Conservation (phyloP, 2,329 filamentous ascomycete genomes). For the Epicoccum sorghinum region DNA sequence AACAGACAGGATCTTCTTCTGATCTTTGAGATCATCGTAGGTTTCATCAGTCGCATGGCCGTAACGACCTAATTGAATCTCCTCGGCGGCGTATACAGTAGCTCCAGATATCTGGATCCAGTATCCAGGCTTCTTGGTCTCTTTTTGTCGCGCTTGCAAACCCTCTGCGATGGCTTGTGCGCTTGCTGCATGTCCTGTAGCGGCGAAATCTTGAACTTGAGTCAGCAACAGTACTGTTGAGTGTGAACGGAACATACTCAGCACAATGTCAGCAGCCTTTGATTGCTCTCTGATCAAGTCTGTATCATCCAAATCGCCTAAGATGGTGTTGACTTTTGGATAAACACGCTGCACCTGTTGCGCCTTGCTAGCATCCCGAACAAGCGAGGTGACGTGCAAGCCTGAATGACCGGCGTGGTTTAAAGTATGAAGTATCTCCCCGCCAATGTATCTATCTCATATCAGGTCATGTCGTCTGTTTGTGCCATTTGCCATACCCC, state of each 20-base stretch:
- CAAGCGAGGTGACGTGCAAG: conserved; percentile 12
- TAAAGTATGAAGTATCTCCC: conserved; percentile 17
- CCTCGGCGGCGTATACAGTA: conserved; percentile 13
- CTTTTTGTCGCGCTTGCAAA: conserved; percentile 8
- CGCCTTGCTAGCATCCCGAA: conserved; percentile 12
- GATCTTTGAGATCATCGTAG: conserved; percentile 18
- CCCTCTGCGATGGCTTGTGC: conserved; percentile 18
- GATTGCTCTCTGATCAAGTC: conserved; percentile 10
- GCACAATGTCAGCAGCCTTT: conserved; percentile 14
- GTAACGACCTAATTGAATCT: conserved; percentile 12
- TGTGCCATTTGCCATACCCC: background rate
- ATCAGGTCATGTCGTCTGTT: background rate
- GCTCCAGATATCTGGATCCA: conserved; percentile 23
- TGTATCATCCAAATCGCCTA: conserved; percentile 15
- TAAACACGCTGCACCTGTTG: conserved; percentile 12
- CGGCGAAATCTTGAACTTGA: conserved; percentile 11
- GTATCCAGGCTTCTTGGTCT: conserved; percentile 6
- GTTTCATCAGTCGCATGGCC: conserved; percentile 9
- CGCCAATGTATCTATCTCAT: conserved; percentile 9
- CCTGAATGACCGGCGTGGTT: conserved; percentile 1
- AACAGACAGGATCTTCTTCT: conserved; percentile 6
- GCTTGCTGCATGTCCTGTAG: conserved; percentile 17
- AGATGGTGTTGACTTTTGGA: conserved; percentile 7
- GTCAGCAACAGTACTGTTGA: background rate
- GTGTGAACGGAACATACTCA: conserved; percentile 1